Percentiles rank a stretch among this genome's conserved stretches.
These are phyloP conservation scores for Coccomyxa sp. DNA, from an alignment of 139 green algal genomes.

Conservation along the genomic window DNA sequence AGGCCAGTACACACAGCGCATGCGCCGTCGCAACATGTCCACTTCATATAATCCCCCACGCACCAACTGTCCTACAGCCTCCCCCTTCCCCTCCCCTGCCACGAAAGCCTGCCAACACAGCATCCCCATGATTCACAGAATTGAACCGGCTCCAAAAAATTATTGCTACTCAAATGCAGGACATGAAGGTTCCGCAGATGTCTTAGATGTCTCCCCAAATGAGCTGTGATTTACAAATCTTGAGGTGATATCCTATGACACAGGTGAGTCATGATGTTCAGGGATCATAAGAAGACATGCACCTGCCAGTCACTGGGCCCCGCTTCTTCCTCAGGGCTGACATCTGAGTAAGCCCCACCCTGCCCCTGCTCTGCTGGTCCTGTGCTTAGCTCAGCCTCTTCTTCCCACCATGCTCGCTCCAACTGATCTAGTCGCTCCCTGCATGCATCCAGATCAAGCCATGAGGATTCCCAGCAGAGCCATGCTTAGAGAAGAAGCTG, in stretches of 20 bases:
- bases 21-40: conserved; percentile 34
- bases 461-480: background rate
- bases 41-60: conserved; percentile 43
- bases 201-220: background rate
- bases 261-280: background rate
- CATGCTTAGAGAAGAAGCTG: background rate
- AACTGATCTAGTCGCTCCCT: conserved; percentile 33
- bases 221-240: too few species aligned
- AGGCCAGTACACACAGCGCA: conserved; percentile 49
- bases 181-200: background rate
- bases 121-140: too few species aligned
- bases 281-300: background rate
- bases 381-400: conserved; percentile 31
- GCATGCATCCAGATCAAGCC: background rate
- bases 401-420: conserved; percentile 50
- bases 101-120: conserved; percentile 10
- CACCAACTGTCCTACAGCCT: conserved; percentile 27
- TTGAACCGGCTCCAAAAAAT: background rate
- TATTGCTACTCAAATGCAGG: background rate
- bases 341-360: too few species aligned
- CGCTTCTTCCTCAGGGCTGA: conserved; percentile 8
- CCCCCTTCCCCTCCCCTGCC: background rate
- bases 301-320: conserved; percentile 20
- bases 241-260: background rate
- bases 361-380: background rate